Conservation (phyloP, 2,329 filamentous ascomycete genomes). For the Monosporascus sp. region DNA sequence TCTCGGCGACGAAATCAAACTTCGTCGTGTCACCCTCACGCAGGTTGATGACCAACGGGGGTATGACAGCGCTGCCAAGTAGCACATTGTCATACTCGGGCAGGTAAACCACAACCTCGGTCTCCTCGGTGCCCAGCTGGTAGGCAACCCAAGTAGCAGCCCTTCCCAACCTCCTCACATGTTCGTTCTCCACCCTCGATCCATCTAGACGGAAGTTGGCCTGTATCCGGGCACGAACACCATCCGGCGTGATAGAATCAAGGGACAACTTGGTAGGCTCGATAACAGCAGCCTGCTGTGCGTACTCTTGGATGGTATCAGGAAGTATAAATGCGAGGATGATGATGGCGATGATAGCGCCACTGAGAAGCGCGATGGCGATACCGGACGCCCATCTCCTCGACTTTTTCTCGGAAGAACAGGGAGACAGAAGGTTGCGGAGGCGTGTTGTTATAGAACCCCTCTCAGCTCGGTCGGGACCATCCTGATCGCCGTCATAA, state of each 20-base stretch:
- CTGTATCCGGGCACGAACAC: constrained; percentile 73
- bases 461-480: constrained; percentile 23
- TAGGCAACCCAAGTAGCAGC: constrained; percentile 75
- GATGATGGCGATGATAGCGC: constrained; percentile 63
- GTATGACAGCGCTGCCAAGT: constrained; percentile 71
- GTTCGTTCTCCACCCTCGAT: constrained; percentile 63
- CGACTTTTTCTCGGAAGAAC: constrained; percentile 31
- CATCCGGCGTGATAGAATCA: constrained; percentile 74
- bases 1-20: constrained; percentile 72
- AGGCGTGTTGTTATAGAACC: constrained; percentile 26
- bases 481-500: constrained; percentile 34
- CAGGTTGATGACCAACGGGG: constrained; percentile 69
- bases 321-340: constrained; percentile 76
- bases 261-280: constrained; percentile 80
- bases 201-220: constrained; percentile 80
- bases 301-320: constrained; percentile 77
- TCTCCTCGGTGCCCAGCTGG: constrained; percentile 68
- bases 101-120: constrained; percentile 70
- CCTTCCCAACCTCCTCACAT: constrained; percentile 69
- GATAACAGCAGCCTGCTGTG: constrained; percentile 74
- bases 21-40: constrained; percentile 71
- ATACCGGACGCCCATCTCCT: constrained; percentile 74
- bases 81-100: constrained; percentile 77
- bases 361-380: constrained; percentile 62
- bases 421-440: constrained; percentile 16